Evolutionary conservation across 305 asterid species (phyloP).

Genomic region (Solanum hybrid): DNA sequence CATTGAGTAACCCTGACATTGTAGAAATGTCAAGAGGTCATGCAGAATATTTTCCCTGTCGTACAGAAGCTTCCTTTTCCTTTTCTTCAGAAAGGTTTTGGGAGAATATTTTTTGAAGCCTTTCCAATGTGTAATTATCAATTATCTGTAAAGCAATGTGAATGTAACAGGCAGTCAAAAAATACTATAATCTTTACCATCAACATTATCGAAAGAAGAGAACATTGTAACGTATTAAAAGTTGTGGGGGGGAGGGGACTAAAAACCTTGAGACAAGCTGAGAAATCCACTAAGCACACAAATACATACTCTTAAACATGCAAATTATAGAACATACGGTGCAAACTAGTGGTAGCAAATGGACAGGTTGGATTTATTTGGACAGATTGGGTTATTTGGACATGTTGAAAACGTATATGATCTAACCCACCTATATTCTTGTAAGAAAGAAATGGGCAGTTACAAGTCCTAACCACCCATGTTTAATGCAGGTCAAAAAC

Average conservation of each 20-base stretch:
- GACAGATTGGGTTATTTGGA: background rate
- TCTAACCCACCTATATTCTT: background rate
- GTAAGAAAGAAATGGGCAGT: background rate
- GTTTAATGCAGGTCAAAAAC: background rate
- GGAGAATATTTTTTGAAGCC: slow-evolving; percentile 19
- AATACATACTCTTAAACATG: background rate
- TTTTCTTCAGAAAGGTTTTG: slow-evolving; percentile 32
- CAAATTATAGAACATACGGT: background rate
- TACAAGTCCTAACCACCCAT: background rate
- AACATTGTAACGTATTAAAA: background rate
- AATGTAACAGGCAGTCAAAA: slow-evolving; percentile 15
- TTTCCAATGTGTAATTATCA: slow-evolving; percentile 23
- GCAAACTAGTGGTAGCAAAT: background rate
- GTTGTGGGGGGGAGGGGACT: background rate
- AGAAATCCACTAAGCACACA: background rate
- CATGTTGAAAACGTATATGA: background rate
- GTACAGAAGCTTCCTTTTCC: slow-evolving; percentile 39
- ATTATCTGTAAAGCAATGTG: slow-evolving; percentile 28
- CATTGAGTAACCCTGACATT: slow-evolving; percentile 96
- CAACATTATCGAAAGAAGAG: background rate
- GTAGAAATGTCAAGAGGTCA: slow-evolving; percentile 65
- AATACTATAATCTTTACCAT: background rate
- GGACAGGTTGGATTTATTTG: background rate
- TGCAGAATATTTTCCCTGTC: slow-evolving; percentile 40
- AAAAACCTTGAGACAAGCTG: background rate